phyloP scores from a whole-genome alignment of 129 eudicot genomes.

The Deinandra increscens region DNA sequence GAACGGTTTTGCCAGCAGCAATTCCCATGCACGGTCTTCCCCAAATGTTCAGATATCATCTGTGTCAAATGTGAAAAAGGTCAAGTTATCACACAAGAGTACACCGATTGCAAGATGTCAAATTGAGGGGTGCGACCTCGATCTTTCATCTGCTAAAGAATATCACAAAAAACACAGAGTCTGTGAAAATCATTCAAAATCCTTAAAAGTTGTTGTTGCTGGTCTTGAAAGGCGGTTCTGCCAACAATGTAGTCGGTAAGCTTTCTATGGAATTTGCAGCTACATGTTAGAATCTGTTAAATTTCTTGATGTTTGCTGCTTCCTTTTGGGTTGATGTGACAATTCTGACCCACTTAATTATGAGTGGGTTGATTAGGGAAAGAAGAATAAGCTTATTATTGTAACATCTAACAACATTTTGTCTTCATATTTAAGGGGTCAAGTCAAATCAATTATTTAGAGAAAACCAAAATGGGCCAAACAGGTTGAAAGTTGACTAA shows the following conservation, averaged over 20 bases:
- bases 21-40: slow-evolving; percentile 35
- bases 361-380: neutral
- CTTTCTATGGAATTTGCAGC: slow-evolving; percentile 13
- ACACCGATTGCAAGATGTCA: slow-evolving; percentile 52
- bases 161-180: slow-evolving; percentile 89
- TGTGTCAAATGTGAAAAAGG: slow-evolving; percentile 45
- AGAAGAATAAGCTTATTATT: neutral
- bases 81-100: slow-evolving; percentile 47
- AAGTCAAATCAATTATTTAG: neutral
- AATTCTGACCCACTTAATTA: neutral
- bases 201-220: slow-evolving; percentile 60
- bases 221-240: slow-evolving; percentile 92
- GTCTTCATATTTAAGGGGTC: neutral
- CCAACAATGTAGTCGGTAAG: slow-evolving; percentile 98
- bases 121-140: slow-evolving; percentile 87
- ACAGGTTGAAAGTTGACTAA: neutral
- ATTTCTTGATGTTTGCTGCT: neutral
- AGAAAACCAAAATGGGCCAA: neutral
- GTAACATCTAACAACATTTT: neutral
- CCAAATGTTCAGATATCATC: slow-evolving; percentile 41
- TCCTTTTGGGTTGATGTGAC: neutral
- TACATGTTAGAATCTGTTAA: slow-evolving; percentile 11
- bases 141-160: slow-evolving; percentile 84
- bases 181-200: slow-evolving; percentile 81
- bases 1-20: slow-evolving; percentile 44